Base-by-base conservation (phyloP, 2,329 filamentous ascomycete genomes). In the Trichoderma asperellum region DNA sequence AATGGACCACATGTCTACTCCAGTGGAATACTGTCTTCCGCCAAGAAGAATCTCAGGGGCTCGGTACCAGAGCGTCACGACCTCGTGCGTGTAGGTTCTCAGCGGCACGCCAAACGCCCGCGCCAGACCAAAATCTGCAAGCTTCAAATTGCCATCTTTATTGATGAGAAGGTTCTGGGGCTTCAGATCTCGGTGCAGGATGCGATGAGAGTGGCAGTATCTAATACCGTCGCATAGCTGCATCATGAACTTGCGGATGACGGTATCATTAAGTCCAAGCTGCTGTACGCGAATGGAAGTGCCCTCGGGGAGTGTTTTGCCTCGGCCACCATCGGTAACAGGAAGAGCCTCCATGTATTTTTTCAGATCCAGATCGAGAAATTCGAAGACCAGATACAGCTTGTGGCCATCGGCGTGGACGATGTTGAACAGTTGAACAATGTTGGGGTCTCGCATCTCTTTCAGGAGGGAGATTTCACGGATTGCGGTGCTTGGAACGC, bases 301-400 rank as follows among this genome's bases (percentile, higher is more conserved):
- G 60, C 92, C 92, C 74, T 95, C 92, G 10, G 94, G 94, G 62
- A 97, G 84, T 53, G 93, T 87, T 83, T 94, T 96, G 76, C 93
- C 93, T 70, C 93, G 89, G 52, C 93, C 93, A 74, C 93, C 93
- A 76, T 96, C 92, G 76, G 86, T 91, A 70, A 95, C 89, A 4
- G 93, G 93, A 55, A 97, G 86, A 7, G 93, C 88, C 81, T 97
- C 94, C 93, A 97, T 97, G 81, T 96, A 97, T 81, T 96, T 97
- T 84, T 97, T 97, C 75, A 97, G 84, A 76, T 97, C 94, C 69
- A 95, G 86, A 77, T 97, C 94, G 74, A 97, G 90, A 81, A 92
- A 97, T 79, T 97, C 94, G 73, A 94, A 92, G 74, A 97, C 94
- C 59, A 97, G 91, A 81, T 97, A 97, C 62, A 97, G 88, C 83